Base-by-base conservation (phyloP, 2,329 filamentous ascomycete species). In the Onygenales sp. region DNA sequence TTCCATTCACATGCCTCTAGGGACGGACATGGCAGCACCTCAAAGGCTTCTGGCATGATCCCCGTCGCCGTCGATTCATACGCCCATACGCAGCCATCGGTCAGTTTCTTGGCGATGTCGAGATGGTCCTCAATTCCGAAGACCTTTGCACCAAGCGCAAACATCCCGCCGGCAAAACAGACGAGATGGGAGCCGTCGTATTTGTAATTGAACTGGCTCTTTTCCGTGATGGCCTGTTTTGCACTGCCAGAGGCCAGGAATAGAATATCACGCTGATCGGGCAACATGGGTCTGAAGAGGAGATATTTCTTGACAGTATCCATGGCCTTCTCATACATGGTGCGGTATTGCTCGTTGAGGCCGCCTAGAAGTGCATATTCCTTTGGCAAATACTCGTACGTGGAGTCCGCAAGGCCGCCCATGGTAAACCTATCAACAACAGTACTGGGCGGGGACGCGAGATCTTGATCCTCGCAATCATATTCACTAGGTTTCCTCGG, bases 331-430 rank as follows among this genome's bases (percentile, higher is more conserved):
- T 85, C 76, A 65, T 94, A 89, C 70, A 95, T 79, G 21, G 77
- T 79, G 56, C 78, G 75, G 66, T 95, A 94, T 32, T 62, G 59
- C 35, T 55, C 44, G 57, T 84, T 82, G 2, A 84, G 75, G 0
- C 89, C 90, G 54, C 89, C 87, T 2, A 95, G 79, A 2, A 95
- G 78, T 10, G 92, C 72, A 63, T 85, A 87, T 72, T 90, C 75
- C 64, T 83, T 81, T 0, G 79, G 77, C 13, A 83, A 65, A 57
- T 81, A 81, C 58, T 82, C 79, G 59, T 81, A 82, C 0, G 78
- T 67, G 6, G 77, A 80, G 63, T 82, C 79, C 1, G 75, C 74
- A 71, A 78, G 75, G 13, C 74, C 78, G n/a, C 79, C 78, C 54
- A 83, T 69, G 0, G 78, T 69, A 51, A 74, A 77, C 5, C 58